Conservation (phyloP, 2,329 filamentous ascomycete species). For the Xylaria sp. region DNA sequence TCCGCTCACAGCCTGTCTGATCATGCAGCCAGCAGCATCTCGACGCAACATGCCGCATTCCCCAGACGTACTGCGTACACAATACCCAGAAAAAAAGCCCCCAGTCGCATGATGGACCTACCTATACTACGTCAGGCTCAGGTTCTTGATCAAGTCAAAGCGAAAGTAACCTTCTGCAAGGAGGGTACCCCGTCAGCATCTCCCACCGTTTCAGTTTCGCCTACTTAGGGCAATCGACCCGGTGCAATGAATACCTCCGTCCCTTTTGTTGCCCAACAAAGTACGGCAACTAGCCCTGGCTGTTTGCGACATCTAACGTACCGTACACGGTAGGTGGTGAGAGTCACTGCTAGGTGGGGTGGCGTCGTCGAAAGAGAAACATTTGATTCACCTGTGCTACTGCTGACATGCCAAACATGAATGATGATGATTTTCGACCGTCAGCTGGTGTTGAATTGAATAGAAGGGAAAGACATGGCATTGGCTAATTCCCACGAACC, state of each 20-base stretch:
- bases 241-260: neutral
- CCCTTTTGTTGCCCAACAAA: constrained; percentile 8
- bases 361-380: constrained; percentile 23
- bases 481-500: constrained; percentile 6
- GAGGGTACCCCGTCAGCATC: neutral
- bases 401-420: constrained; percentile 8
- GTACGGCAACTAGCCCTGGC: constrained; percentile 1
- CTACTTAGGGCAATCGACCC: constrained; percentile 6
- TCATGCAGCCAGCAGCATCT: constrained; percentile 21
- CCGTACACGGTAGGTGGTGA: neutral
- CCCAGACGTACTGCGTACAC: neutral
- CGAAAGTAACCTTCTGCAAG: constrained; percentile 2
- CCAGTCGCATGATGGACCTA: constrained; percentile 13
- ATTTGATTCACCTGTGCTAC: constrained; percentile 25
- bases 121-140: constrained; percentile 25
- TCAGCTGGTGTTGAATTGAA: neutral
- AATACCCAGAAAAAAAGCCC: constrained; percentile 1
- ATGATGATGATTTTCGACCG: neutral
- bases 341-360: constrained; percentile 3
- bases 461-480: neutral
- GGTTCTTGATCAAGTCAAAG: constrained; percentile 9
- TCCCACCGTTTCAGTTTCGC: constrained; percentile 23
- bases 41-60: constrained; percentile 18
- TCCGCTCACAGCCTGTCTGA: constrained; percentile 15
- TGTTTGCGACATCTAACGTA: neutral